Percentiles rank a stretch among this genome's conserved stretches.
These are phyloP conservation scores for Aureobasidium sp. DNA, from an alignment of 2,329 filamentous ascomycete genomes.

Conservation along the genomic window DNA sequence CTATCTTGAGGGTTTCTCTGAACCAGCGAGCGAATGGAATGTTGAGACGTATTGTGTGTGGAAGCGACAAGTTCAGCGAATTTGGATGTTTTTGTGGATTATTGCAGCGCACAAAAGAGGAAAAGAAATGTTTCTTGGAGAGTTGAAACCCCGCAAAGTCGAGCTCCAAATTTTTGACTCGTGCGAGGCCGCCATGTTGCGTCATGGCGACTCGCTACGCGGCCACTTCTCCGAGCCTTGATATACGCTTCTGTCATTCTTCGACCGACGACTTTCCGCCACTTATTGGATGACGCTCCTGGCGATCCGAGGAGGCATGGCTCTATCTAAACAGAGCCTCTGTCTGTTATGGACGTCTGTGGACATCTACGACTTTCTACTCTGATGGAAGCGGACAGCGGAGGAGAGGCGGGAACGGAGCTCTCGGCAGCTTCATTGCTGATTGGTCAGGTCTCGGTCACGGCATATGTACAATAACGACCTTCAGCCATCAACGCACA, in stretches of 20 bases:
- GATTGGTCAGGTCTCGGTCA: conserved; percentile 7
- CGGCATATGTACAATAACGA: background rate
- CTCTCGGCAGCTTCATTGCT: background rate
- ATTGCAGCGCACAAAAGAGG: background rate
- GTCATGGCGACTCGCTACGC: conserved; percentile 3
- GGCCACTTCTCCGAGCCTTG: background rate
- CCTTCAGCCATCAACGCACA: background rate
- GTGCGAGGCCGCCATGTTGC: background rate
- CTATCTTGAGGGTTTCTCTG: conserved; percentile 37
- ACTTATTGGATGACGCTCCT: too few relatives aligned
- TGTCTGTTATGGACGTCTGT: too few relatives aligned
- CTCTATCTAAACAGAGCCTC: too few relatives aligned
- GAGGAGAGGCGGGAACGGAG: background rate
- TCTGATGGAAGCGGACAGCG: too few relatives aligned
- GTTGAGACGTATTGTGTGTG: background rate
- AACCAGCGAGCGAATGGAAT: conserved; percentile 11
- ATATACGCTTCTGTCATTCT: background rate
- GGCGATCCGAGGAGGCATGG: too few relatives aligned
- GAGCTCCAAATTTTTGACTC: background rate
- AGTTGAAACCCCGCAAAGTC: background rate
- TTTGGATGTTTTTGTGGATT: background rate
- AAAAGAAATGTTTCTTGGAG: background rate
- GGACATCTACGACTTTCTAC: too few relatives aligned
- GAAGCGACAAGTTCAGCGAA: background rate
- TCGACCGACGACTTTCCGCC: too few relatives aligned